Evolutionary conservation across 2,329 filamentous ascomycete genomes (phyloP), one percentile per base, ranked within the genome.

Genomic region (Ceratocystis eucalypticola): DNA sequence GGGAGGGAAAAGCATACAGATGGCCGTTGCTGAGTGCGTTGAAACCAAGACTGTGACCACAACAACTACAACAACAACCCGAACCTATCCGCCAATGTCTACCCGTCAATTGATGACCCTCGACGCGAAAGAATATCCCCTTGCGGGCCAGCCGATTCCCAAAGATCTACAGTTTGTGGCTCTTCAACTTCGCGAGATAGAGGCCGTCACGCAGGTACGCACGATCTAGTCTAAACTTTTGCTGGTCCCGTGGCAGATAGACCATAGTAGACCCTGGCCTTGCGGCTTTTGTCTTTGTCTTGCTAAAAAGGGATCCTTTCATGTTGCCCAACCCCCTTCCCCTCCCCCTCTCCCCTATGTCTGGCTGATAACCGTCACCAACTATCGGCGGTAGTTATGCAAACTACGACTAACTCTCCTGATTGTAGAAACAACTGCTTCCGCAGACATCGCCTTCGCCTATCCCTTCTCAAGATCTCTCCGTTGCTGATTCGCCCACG

Each of bases 61-160:
- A 1, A 96, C 93, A 0, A 96, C 92, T 0, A 96, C 91, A 0
- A 96, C 91, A 0, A 95, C 92, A 1, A 89, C 91, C 70, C 86
- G 75, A 81, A 90, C 76, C 76, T 95, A 94, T 70, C 92, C 93
- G 61, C 91, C 91, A n/a, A 80, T 96, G 67, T 80, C 89, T 66
- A 84, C 96, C 70, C 86, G 85, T 70, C 84, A 84, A 65, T 83
- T 85, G 64, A 81, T 91, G 68, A 82, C 86, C 65, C 84, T 96
- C 67, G 91, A 97, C 75, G 81, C 88, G 15, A 96, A 95, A 74
- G 85, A 94, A 71, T 99, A 96, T 74, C 94, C 94, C 48, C 80
- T 99, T 37, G 93, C 93, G 46, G 82, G 84, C 69, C 86, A 89
- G 62, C 88, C 90, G 0, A 96, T 92, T 1, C 94, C 94, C 1